Conservation (phyloP, 208 protist genomes). For the Acanthamoeba lenticulata region DNA sequence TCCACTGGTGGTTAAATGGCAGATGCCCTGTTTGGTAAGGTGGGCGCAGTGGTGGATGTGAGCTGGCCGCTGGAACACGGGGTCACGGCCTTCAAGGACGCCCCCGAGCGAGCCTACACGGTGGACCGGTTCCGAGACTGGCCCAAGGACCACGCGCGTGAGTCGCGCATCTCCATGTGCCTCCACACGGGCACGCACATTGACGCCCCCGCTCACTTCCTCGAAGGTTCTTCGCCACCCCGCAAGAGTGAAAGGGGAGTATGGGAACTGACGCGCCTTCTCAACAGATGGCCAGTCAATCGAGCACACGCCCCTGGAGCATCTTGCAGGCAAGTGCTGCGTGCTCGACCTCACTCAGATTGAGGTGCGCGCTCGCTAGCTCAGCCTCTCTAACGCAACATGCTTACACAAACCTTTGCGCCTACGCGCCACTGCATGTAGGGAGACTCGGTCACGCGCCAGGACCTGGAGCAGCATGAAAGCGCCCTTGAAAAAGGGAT, state of each 20-base stretch:
- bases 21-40: background rate
- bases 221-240: background rate
- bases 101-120: background rate
- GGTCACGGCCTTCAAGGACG: slow-evolving; percentile 44
- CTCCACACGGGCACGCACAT: slow-evolving; percentile 44
- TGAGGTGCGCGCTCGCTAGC: too few relatives aligned
- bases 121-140: background rate
- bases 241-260: background rate
- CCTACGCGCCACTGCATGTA: background rate
- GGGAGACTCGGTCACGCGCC: background rate
- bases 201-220: slow-evolving; percentile 22
- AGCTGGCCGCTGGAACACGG: slow-evolving; percentile 30
- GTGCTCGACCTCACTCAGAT: background rate
- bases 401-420: background rate
- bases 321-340: background rate
- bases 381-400: background rate
- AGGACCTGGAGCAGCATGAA: background rate
- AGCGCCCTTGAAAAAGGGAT: background rate
- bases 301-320: background rate
- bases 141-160: slow-evolving; percentile 24
- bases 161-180: slow-evolving; percentile 36
- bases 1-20: background rate
- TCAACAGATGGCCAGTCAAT: background rate
- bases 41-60: background rate
- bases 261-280: background rate